Evolutionary conservation across 2,329 filamentous ascomycete genomes (phyloP).

Genomic region (Penicillium freii): DNA sequence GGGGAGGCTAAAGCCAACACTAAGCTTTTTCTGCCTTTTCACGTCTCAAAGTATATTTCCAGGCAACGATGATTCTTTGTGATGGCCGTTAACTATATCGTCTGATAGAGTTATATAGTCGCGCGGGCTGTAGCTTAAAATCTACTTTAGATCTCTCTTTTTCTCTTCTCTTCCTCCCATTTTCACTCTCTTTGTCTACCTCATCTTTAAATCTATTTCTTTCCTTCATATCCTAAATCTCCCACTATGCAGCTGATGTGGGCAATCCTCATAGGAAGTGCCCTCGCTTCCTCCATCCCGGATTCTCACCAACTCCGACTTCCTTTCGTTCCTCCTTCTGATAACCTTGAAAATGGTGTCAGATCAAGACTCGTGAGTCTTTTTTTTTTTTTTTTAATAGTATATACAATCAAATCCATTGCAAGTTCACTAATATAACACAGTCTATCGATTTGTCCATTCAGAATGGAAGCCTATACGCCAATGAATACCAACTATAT

Average conservation of each 20-base stretch:
- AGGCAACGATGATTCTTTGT: too few species aligned
- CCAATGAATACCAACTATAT: conserved; percentile 32
- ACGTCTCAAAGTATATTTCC: neutral
- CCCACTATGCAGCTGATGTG: conserved; percentile 19
- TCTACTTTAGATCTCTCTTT: neutral
- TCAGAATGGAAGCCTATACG: conserved; percentile 27
- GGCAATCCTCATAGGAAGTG: conserved; percentile 12
- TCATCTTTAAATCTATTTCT: neutral
- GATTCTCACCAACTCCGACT: conserved; percentile 20
- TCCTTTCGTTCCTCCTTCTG: conserved; percentile 17
- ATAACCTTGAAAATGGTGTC: neutral
- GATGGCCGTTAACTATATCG: too few species aligned
- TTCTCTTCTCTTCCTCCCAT: neutral
- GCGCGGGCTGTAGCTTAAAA: neutral
- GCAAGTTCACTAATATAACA: conserved; percentile 2
- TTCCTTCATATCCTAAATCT: neutral
- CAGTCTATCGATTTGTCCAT: conserved; percentile 33
- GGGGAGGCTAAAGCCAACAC: neutral
- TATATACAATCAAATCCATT: too few species aligned
- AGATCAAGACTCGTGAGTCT: conserved; percentile 19
- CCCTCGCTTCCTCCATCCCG: conserved; percentile 15
- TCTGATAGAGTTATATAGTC: too few species aligned
- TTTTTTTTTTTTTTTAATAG: rapidly evolving
- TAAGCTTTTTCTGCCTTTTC: neutral
- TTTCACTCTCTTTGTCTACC: neutral